Evolutionary conservation across 2,329 filamentous ascomycete genomes (phyloP).

Genomic region (Pleurostoma richardsiae): DNA sequence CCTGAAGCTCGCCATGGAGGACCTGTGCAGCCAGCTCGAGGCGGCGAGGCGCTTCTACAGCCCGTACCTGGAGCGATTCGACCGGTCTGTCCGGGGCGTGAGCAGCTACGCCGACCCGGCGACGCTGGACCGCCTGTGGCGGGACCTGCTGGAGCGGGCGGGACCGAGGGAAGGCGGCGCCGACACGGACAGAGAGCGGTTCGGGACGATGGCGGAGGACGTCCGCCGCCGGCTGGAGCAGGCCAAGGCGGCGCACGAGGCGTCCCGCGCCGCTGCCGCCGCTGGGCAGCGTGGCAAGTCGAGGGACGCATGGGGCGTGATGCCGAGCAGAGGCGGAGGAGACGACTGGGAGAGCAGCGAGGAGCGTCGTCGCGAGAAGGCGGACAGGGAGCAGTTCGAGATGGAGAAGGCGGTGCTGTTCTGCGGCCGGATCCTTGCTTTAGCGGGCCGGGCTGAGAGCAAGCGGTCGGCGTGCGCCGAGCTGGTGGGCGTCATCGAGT

Average conservation of each 20-base stretch:
- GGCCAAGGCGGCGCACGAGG: background rate
- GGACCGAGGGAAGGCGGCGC: background rate
- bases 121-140: conserved; percentile 6
- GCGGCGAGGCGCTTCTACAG: conserved; percentile 4
- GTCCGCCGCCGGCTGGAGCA: conserved; percentile 1
- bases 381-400: too few relatives aligned
- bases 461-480: too few relatives aligned
- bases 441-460: too few relatives aligned
- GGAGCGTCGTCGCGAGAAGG: too few relatives aligned
- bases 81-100: conserved; percentile 25
- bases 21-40: conserved; percentile 2
- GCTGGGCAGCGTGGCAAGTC: too few relatives aligned
- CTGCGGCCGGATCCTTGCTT: too few relatives aligned
- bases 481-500: too few relatives aligned
- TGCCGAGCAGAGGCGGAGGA: too few relatives aligned
- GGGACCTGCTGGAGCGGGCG: conserved; percentile 1
- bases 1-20: conserved; percentile 1
- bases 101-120: conserved; percentile 13
- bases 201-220: background rate
- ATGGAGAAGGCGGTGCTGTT: too few relatives aligned
- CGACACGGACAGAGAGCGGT: conserved; percentile 4
- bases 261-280: too few relatives aligned
- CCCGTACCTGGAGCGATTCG: conserved; percentile 25
- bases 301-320: too few relatives aligned
- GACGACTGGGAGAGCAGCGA: too few relatives aligned